Evolutionary conservation across 129 eudicot species (phyloP).

Genomic region (Apium graveolens): DNA sequence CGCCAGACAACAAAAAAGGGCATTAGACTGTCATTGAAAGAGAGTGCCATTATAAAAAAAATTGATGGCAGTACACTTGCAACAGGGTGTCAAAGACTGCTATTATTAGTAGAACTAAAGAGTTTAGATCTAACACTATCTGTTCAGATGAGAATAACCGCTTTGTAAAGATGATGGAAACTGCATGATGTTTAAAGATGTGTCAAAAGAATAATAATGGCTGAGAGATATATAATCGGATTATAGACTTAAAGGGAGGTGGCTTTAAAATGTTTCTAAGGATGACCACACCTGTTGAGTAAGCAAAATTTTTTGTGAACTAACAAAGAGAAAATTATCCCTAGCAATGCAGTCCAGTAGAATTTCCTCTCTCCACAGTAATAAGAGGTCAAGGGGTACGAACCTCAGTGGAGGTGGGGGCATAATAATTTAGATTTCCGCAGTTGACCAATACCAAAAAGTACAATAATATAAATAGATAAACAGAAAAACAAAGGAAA

Average conservation of each 20-base stretch:
- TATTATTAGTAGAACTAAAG: not conserved
- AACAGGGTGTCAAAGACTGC: not conserved
- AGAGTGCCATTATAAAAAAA: not conserved
- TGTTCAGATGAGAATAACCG: not conserved
- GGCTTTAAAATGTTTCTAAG: not conserved
- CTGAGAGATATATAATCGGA: not conserved
- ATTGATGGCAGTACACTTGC: not conserved
- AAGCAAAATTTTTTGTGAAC: not conserved
- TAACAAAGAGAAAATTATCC: not conserved
- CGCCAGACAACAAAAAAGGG: not conserved
- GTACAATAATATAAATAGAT: too few relatives aligned
- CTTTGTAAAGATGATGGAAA: not conserved
- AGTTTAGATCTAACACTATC: not conserved
- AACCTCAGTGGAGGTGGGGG: not conserved
- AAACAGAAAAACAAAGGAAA: not conserved
- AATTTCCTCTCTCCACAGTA: not conserved
- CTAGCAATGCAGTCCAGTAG: not conserved
- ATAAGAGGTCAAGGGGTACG: not conserved
- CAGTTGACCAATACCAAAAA: not conserved
- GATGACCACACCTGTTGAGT: not conserved
- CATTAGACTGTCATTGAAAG: not conserved
- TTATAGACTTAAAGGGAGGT: not conserved
- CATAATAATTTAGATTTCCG: not conserved
- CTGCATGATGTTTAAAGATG: not conserved
- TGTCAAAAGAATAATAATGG: not conserved